Percentiles rank a stretch among this genome's conserved stretches.
Evolutionary conservation across 345 rosid species (phyloP).

Genomic region (Eucalyptus albens): DNA sequence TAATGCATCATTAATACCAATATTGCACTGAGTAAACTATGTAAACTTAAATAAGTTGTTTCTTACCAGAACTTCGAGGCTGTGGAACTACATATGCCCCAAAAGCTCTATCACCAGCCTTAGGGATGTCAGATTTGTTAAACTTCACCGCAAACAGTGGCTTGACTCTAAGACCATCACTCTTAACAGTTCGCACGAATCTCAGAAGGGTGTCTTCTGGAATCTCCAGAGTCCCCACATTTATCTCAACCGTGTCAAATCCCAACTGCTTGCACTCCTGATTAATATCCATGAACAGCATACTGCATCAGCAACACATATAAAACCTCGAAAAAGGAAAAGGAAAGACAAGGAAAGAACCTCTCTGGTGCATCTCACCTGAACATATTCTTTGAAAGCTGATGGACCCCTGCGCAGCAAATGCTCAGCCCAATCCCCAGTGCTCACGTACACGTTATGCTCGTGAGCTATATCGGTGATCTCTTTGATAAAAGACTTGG

Average conservation of each 20-base stretch:
- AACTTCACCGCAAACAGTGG: constrained; percentile 71
- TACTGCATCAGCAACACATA: not conserved
- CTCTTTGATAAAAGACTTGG: constrained; percentile 56
- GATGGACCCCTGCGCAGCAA: constrained; percentile 56
- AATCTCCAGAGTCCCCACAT: constrained; percentile 62
- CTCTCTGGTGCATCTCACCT: constrained; percentile 19
- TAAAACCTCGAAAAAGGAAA: not conserved
- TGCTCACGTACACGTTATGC: constrained; percentile 77
- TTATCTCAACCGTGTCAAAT: constrained; percentile 77
- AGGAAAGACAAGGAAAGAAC: not conserved
- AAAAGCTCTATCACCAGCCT: constrained; percentile 42
- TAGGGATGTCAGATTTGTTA: constrained; percentile 68
- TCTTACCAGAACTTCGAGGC: constrained; percentile 64
- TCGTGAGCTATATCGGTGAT: constrained; percentile 66
- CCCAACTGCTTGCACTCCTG: constrained; percentile 89
- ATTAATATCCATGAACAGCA: not conserved
- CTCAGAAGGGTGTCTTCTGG: constrained; percentile 84
- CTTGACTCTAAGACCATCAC: constrained; percentile 69
- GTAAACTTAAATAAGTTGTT: not conserved
- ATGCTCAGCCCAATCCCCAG: constrained; percentile 94
- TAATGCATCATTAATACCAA: not conserved
- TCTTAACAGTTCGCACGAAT: constrained; percentile 74
- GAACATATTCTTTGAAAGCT: constrained; percentile 64
- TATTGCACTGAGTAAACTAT: not conserved
- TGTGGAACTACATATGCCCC: constrained; percentile 66